These are phyloP conservation scores for Fusarium gaditjirri DNA, from an alignment of 2,329 filamentous ascomycete species.

Conservation along the genomic window DNA sequence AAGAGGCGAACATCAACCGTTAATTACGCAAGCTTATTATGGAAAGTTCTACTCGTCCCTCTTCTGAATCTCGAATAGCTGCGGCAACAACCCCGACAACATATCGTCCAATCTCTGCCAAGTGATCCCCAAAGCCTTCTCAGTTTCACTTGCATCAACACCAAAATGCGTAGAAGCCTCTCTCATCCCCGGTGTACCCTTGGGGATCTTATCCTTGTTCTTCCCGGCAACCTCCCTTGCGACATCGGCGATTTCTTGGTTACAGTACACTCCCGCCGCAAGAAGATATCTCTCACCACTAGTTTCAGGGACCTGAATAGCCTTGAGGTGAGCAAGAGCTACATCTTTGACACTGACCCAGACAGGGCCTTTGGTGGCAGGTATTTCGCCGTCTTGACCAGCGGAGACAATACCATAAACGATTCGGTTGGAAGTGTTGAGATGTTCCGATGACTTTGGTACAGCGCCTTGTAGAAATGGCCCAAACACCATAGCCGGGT, in stretches of 20 bases:
- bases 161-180: background rate
- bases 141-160: slow-evolving; percentile 2
- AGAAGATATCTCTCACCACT: slow-evolving; percentile 10
- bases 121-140: background rate
- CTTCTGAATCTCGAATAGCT: slow-evolving; percentile 1
- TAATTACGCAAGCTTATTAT: background rate
- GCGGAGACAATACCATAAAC: background rate
- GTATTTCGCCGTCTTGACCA: background rate
- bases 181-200: background rate
- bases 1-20: accelerated
- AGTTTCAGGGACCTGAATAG: slow-evolving; percentile 1
- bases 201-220: background rate
- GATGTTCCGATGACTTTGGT: background rate
- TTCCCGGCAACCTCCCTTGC: background rate
- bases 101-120: slow-evolving; percentile 5
- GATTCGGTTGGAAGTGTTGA: slow-evolving; percentile 13
- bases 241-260: slow-evolving; percentile 4
- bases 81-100: background rate
- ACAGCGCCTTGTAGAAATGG: slow-evolving; percentile 1
- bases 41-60: background rate
- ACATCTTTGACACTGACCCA: slow-evolving; percentile 11
- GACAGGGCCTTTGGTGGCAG: background rate
- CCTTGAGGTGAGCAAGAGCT: background rate
- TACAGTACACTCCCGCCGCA: slow-evolving; percentile 1
- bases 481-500: slow-evolving; percentile 10